Base-by-base conservation (phyloP, 495 filamentous ascomycete genomes). In the Aspergillus taichungensis region DNA sequence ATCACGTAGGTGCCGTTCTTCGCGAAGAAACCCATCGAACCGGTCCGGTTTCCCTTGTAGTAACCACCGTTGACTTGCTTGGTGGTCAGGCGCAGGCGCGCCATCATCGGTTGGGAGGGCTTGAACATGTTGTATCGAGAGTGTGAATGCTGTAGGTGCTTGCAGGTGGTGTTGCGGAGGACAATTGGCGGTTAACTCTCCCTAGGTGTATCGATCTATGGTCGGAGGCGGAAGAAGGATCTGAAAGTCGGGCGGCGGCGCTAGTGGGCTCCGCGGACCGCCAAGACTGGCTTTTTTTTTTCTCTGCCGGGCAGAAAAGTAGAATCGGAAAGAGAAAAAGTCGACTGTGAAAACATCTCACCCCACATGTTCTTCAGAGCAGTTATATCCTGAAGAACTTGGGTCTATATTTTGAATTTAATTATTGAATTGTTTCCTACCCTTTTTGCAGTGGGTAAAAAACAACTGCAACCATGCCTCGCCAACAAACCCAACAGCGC, bases 31-130 rank as follows among this genome's bases (percentile, higher is more conserved):
- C 92, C 92, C 80, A 91, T 87, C 32, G 82, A 78, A 9, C 94
- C 94, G 0, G 86, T 79, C 14, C 91, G 75, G 47, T 79, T 96
- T 59, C 94, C 94, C 73, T 97, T 97, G 79, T 97, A 97, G 77
- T 82, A 98, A 40, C 87, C 92, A 62, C 89, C 88, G 60, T 84
- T 84, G 68, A 87, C 81, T 62, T 86, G 79, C 69, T 98, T 98
- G 49, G 92, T 97, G 5, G 85, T 95, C 43, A 98, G 73, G 57
- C 85, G 80, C 43, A 87, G 54, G 38, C 74, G 73, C 61, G 73
- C 72, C 52, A 77, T 73, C 62, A 95, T 82, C 31, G 75, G 60
- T 45, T 79, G 67, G 13, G 91, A 84, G 11, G 90, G 85, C 65
- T 84, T 77, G 55, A 78, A 72, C 77, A 80, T 80, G 13, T 50